Conservation (phyloP, 306 rosid genomes). For the Cicer pinnatifidum region DNA sequence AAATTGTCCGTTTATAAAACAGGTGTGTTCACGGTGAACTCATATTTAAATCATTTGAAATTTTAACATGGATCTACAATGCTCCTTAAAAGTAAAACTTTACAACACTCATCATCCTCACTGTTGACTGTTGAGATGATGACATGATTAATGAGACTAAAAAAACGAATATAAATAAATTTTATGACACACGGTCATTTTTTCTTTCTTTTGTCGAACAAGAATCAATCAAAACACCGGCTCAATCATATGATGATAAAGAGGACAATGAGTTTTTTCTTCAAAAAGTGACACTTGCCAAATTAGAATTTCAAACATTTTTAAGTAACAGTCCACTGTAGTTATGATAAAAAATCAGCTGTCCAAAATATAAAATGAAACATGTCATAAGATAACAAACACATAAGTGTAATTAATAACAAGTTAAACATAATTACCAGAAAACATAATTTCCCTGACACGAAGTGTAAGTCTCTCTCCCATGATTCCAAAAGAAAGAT, state of each 20-base stretch:
- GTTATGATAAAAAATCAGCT: not conserved
- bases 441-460: constrained; percentile 75
- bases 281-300: not conserved
- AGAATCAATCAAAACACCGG: not conserved
- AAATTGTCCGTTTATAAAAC: no score
- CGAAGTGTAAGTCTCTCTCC: constrained; percentile 94
- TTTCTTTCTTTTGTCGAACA: not conserved
- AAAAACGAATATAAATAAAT: not conserved
- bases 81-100: no score
- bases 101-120: no score
- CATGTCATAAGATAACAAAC: constrained; percentile 12
- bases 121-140: not conserved
- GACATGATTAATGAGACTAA: not conserved
- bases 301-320: not conserved
- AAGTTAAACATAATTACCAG: constrained; percentile 53
- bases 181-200: not conserved
- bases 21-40: no score
- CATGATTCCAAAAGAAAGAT: constrained; percentile 82
- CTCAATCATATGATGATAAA: not conserved
- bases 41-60: no score
- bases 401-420: not conserved
- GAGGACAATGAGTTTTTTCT: not conserved
- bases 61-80: no score
- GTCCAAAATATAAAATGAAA: not conserved
- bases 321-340: not conserved